These are phyloP conservation scores for Candida dendrica DNA, from an alignment of 805 yeast genomes.

Conservation along the genomic window DNA sequence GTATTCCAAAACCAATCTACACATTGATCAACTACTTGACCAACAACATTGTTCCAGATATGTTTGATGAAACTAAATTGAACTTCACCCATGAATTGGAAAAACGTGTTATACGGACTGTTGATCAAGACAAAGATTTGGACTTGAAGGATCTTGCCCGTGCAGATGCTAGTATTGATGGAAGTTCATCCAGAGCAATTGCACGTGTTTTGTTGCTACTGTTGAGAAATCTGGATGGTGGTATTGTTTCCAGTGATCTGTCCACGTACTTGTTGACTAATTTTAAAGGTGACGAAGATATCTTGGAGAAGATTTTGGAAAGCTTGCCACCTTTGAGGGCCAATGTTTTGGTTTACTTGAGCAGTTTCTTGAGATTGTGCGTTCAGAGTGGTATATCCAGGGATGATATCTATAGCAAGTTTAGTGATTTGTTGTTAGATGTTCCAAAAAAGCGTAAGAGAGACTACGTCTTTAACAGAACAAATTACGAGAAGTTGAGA, in stretches of 20 bases:
- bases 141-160: constrained; percentile 7
- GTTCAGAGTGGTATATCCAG: constrained; percentile 17
- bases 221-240: constrained; percentile 30
- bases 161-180: constrained; percentile 12
- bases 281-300: constrained; percentile 19
- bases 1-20: constrained; percentile 25
- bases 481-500: constrained; percentile 23
- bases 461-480: constrained; percentile 15
- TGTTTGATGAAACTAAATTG: constrained; percentile 18
- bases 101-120: constrained; percentile 12
- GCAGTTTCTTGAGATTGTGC: constrained; percentile 30
- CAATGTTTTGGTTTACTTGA: constrained; percentile 32
- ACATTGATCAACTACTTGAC: constrained; percentile 22
- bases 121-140: constrained; percentile 17
- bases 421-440: constrained; percentile 24
- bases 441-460: constrained; percentile 24
- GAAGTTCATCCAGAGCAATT: constrained; percentile 19
- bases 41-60: constrained; percentile 15
- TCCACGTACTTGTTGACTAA: constrained; percentile 17
- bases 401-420: constrained; percentile 16
- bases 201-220: constrained; percentile 22
- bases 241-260: constrained; percentile 30
- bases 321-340: constrained; percentile 32
- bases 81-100: constrained; percentile 16
- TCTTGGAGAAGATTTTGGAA: constrained; percentile 28